These are phyloP conservation scores for Lactifluus echinatus DNA, from an alignment of 768 basidiomycete species.

Conservation along the genomic window DNA sequence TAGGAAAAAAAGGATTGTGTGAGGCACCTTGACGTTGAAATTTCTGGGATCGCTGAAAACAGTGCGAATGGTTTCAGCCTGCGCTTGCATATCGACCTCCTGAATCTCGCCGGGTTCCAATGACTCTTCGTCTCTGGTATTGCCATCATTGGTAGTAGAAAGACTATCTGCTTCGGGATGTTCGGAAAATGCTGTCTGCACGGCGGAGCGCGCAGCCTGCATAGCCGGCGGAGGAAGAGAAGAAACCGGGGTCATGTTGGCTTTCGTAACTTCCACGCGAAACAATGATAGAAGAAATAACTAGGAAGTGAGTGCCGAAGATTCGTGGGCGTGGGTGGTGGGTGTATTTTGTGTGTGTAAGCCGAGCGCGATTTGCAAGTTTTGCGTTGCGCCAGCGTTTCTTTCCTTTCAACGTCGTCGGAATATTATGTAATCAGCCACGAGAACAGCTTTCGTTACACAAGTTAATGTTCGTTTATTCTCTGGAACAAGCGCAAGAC, in stretches of 20 bases:
- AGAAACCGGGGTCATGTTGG: conserved; percentile 30
- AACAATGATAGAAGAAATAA: neutral
- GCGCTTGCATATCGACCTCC: conserved; percentile 77
- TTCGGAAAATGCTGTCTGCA: conserved; percentile 63
- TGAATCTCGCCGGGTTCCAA: conserved; percentile 79
- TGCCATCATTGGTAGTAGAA: conserved; percentile 26
- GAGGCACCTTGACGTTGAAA: conserved; percentile 89
- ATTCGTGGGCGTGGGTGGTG: neutral
- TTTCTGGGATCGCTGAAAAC: conserved; percentile 89
- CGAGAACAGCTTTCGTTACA: neutral
- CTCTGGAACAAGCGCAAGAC: neutral
- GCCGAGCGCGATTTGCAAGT: no score
- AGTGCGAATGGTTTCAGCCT: conserved; percentile 78
- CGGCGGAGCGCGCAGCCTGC: conserved; percentile 74
- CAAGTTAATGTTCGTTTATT: neutral
- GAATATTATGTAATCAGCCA: neutral
- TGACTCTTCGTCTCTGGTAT: conserved; percentile 25
- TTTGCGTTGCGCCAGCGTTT: neutral
- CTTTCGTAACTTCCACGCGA: neutral
- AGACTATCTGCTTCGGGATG: conserved; percentile 28
- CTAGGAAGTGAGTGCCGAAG: neutral
- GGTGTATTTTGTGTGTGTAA: neutral
- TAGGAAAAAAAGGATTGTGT: neutral
- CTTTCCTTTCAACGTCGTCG: neutral
- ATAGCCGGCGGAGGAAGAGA: conserved; percentile 57